These are phyloP conservation scores for Colletotrichum orchidophilum DNA, from an alignment of 2,329 filamentous ascomycete genomes.

Conservation along the genomic window DNA sequence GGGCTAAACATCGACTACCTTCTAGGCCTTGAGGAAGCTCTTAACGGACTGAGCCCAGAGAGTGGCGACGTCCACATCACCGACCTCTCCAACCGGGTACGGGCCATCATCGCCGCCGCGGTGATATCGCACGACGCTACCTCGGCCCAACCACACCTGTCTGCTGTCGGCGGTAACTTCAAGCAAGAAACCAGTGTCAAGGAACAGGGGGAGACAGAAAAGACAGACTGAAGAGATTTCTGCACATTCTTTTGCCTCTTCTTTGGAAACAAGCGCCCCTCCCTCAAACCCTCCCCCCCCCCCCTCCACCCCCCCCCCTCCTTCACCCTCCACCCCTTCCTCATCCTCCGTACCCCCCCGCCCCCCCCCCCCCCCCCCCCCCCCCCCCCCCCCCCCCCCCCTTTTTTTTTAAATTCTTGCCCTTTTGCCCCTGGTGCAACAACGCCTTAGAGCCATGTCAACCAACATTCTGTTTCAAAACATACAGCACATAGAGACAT, in stretches of 20 bases:
- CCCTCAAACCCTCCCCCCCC: no score
- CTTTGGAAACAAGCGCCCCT: neutral
- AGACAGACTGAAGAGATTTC: conserved; percentile 42
- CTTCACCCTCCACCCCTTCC: no score
- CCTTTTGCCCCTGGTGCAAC: neutral
- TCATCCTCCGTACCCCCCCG: no score
- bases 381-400: no score
- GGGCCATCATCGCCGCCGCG: conserved; percentile 62
- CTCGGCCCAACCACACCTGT: neutral
- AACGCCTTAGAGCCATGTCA: neutral
- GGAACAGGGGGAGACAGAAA: conserved; percentile 70
- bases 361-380: no score
- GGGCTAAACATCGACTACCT: conserved; percentile 93
- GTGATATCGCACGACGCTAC: conserved; percentile 19
- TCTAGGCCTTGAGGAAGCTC: conserved; percentile 78
- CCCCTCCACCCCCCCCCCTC: no score
- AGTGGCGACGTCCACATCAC: conserved; percentile 86
- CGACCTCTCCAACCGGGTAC: conserved; percentile 80
- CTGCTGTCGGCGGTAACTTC: conserved; percentile 35
- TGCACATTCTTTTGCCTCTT: conserved; percentile 4
- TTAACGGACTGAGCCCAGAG: conserved; percentile 76
- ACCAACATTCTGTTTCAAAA: conserved; percentile 2
- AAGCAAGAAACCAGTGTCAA: conserved; percentile 38
- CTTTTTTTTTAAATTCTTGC: neutral
- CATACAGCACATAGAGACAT: conserved; percentile 29